phyloP scores from a whole-genome alignment of 306 rosid genomes.

The Inga leiocalycina region DNA sequence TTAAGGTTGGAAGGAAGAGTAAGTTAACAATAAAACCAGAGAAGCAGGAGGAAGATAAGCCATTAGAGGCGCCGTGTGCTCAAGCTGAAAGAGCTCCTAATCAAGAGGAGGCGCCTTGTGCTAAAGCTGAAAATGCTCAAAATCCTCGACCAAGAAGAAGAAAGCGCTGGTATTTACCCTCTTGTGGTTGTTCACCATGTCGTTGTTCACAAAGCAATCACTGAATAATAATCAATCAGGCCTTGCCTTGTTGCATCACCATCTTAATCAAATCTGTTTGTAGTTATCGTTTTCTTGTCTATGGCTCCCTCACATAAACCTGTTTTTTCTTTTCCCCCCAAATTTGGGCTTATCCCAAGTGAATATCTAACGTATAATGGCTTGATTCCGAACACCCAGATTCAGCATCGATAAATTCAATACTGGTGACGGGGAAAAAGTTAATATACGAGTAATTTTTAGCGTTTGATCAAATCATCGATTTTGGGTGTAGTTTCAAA shows the following conservation, averaged over 20 bases:
- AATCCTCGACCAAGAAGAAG: constrained; percentile 14
- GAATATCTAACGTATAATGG: background rate
- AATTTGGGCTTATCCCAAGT: too few species aligned
- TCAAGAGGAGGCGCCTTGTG: background rate
- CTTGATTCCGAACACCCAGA: background rate
- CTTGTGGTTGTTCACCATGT: constrained; percentile 38
- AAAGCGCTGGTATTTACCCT: constrained; percentile 36
- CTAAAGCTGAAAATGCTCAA: constrained; percentile 5
- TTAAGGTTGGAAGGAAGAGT: constrained; percentile 45
- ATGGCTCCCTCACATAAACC: too few species aligned
- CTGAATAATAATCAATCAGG: background rate
- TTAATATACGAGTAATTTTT: too few species aligned
- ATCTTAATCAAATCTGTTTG: constrained; percentile 9
- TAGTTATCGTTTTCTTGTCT: background rate
- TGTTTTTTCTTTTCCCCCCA: too few species aligned
- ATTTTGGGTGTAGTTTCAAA: too few species aligned
- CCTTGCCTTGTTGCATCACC: background rate
- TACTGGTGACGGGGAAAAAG: background rate
- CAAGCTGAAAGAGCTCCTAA: background rate
- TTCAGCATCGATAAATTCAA: background rate
- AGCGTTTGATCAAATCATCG: too few species aligned
- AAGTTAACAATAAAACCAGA: constrained; percentile 28
- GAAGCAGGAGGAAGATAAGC: constrained; percentile 30
- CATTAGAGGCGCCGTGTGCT: background rate
- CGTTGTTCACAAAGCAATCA: constrained; percentile 18